These are phyloP conservation scores for Colletotrichum sublineola DNA, from an alignment of 2,329 filamentous ascomycete genomes.

Conservation along the genomic window DNA sequence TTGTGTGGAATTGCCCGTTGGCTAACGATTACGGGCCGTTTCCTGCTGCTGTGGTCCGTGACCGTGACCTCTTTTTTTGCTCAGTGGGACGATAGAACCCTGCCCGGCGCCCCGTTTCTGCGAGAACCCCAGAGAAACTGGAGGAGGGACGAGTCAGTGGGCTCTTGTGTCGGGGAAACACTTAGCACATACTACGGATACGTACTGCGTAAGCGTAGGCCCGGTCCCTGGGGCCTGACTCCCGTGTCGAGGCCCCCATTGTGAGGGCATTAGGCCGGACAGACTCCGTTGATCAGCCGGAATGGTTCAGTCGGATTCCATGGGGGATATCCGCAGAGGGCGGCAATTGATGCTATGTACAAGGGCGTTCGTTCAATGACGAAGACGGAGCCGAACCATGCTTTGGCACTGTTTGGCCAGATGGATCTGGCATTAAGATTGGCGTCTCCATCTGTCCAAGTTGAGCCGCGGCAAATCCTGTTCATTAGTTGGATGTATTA, in stretches of 20 bases:
- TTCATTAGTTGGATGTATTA: not conserved
- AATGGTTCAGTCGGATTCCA: slow-evolving; percentile 28
- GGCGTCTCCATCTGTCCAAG: slow-evolving; percentile 33
- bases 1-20: slow-evolving; percentile 36
- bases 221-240: slow-evolving; percentile 17
- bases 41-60: slow-evolving; percentile 32
- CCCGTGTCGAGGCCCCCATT: slow-evolving; percentile 26
- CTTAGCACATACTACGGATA: too few relatives aligned
- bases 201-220: not conserved
- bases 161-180: not conserved
- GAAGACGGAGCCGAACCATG: slow-evolving; percentile 25
- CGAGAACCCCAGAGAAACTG: slow-evolving; percentile 28
- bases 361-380: slow-evolving; percentile 16
- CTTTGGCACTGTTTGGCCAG: slow-evolving; percentile 22
- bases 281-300: slow-evolving; percentile 37
- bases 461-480: slow-evolving; percentile 34
- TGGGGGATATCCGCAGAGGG: not conserved
- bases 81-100: slow-evolving; percentile 1
- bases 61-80: not conserved
- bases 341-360: slow-evolving; percentile 16
- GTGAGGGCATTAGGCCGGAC: slow-evolving; percentile 28
- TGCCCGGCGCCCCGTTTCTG: slow-evolving; percentile 24
- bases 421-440: slow-evolving; percentile 33
- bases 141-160: slow-evolving; percentile 33
- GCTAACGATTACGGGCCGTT: slow-evolving; percentile 40